Evolutionary conservation across 768 basidiomycete species (phyloP).

Genomic region (Mycena indigotica): DNA sequence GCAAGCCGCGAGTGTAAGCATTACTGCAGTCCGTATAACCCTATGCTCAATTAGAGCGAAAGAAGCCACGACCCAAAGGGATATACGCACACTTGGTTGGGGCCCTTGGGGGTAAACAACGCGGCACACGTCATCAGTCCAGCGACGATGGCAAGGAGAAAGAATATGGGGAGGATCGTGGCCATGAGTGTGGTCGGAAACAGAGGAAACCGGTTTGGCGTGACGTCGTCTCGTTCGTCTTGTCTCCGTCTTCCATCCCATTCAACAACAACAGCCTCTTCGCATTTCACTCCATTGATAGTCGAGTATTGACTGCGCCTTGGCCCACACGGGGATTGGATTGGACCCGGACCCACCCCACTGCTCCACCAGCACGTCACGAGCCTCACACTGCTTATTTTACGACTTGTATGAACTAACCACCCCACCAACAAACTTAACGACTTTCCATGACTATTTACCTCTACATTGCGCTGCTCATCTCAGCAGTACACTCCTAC

Average conservation of each 20-base stretch:
- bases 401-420: slow-evolving; percentile 12
- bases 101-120: slow-evolving; percentile 80
- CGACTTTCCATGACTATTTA: slow-evolving; percentile 17
- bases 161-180: slow-evolving; percentile 67
- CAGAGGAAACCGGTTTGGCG: slow-evolving; percentile 3
- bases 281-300: background rate
- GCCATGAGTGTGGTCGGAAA: slow-evolving; percentile 50
- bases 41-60: slow-evolving; percentile 41
- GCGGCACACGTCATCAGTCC: slow-evolving; percentile 67
- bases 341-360: background rate
- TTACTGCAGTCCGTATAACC: slow-evolving; percentile 76
- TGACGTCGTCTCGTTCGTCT: background rate
- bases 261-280: background rate
- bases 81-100: slow-evolving; percentile 79
- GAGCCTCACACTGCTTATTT: slow-evolving; percentile 3
- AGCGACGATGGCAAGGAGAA: slow-evolving; percentile 64
- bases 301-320: background rate
- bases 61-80: background rate
- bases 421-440: slow-evolving; percentile 1
- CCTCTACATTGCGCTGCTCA: slow-evolving; percentile 20
- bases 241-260: background rate
- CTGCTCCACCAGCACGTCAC: slow-evolving; percentile 18
- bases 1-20: slow-evolving; percentile 79
- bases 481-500: slow-evolving; percentile 20
- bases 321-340: background rate